A percentile compares a stretch with the other conserved stretches of the same genome.
These are phyloP conservation scores for Theileria equi DNA, from an alignment of 169 alveolate genomes.

Conservation along the genomic window DNA sequence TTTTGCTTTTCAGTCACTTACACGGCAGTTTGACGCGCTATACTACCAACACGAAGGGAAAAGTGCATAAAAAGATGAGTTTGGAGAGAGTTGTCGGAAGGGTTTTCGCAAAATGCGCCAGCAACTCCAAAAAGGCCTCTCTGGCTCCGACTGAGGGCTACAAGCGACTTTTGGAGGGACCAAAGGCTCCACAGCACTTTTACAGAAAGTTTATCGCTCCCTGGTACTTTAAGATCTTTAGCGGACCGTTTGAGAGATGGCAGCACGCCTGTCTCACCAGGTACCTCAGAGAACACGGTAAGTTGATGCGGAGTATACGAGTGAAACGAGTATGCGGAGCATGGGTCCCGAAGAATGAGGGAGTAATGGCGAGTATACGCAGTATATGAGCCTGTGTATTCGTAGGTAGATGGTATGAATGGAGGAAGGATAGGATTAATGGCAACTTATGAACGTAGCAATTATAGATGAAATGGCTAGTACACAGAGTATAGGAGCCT, in stretches of 20 bases:
- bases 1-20: too few species aligned
- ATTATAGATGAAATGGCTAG: too few species aligned
- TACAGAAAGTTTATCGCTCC: constrained; percentile 70
- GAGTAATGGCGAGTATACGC: too few species aligned
- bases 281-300: constrained; percentile 82
- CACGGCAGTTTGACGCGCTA: too few species aligned
- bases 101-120: constrained; percentile 49
- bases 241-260: constrained; percentile 85
- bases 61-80: constrained; percentile 5
- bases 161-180: constrained; percentile 16
- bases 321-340: too few species aligned
- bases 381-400: too few species aligned
- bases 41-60: too few species aligned
- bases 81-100: constrained; percentile 45
- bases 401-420: too few species aligned
- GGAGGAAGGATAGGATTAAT: too few species aligned
- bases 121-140: constrained; percentile 32
- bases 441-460: too few species aligned
- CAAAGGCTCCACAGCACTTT: constrained; percentile 25
- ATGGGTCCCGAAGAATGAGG: too few species aligned
- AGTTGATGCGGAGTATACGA: not conserved
- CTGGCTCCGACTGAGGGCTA: constrained; percentile 29
- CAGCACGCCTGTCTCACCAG: constrained; percentile 78
- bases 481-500: too few species aligned
- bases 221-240: constrained; percentile 72